Conservation (phyloP, 108 stramenopile species). For the Cyclostephanos invisitatus region DNA sequence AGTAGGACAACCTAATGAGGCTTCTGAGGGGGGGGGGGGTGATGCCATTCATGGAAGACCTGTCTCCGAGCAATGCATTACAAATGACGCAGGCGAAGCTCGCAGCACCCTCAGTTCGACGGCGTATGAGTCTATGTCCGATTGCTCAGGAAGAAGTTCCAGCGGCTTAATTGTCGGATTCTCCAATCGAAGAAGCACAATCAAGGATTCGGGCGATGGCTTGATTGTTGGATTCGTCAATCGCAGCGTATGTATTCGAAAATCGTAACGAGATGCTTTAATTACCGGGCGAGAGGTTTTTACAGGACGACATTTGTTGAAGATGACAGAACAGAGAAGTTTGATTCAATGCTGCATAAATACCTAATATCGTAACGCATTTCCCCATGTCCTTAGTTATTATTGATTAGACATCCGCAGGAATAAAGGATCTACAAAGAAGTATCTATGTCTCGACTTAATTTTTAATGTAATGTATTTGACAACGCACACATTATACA, state of each 20-base stretch:
- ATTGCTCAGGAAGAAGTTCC: not conserved
- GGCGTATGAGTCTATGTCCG: not conserved
- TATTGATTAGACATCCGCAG: no score
- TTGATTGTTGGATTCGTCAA: constrained; percentile 16
- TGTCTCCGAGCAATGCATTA: not conserved
- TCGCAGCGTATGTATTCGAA: not conserved
- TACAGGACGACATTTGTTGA: no score
- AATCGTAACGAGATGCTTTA: not conserved
- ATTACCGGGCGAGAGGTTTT: not conserved
- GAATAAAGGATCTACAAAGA: no score
- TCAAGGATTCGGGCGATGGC: not conserved
- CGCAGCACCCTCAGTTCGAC: not conserved
- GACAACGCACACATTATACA: not conserved
- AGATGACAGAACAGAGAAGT: no score
- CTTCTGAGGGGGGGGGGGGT: no score
- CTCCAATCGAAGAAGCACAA: not conserved
- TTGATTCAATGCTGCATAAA: no score
- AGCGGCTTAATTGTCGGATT: constrained; percentile 12
- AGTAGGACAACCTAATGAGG: no score
- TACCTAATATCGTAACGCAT: no score
- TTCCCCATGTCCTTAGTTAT: no score
- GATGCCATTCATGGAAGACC: no score
- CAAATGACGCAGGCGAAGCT: not conserved
- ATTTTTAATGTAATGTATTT: not conserved
- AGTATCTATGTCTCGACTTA: not conserved